phyloP scores from a whole-genome alignment of 2,329 filamentous ascomycete species.

The Xylaria arbuscula region DNA sequence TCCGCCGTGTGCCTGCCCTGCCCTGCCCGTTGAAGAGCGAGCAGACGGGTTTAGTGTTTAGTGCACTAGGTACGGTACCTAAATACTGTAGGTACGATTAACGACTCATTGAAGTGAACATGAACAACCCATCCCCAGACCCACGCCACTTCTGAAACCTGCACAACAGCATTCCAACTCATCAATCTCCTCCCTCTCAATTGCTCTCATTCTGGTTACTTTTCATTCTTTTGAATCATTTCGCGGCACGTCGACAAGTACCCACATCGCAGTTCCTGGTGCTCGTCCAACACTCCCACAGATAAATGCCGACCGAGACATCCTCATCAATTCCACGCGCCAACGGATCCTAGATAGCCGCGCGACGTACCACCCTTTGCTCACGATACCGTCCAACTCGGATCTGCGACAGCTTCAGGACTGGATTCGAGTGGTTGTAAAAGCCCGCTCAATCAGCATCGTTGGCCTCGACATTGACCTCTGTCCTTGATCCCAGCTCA shows the following conservation, averaged over 20 bases:
- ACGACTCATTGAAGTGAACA: conserved; percentile 14
- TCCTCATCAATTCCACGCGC: conserved; percentile 39
- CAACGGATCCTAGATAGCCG: conserved; percentile 36
- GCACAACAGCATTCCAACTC: conserved; percentile 37
- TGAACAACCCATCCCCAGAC: conserved; percentile 17
- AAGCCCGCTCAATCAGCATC: conserved; percentile 23
- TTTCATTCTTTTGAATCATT: conserved; percentile 28
- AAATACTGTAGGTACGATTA: background rate
- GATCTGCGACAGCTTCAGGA: background rate
- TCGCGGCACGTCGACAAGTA: conserved; percentile 32
- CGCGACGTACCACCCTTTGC: conserved; percentile 33
- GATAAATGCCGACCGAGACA: conserved; percentile 39
- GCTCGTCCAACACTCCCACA: conserved; percentile 18
- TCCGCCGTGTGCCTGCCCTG: background rate
- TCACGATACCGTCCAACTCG: conserved; percentile 10
- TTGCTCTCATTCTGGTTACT: conserved; percentile 20
- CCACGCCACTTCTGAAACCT: conserved; percentile 36
- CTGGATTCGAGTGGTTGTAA: conserved; percentile 18
- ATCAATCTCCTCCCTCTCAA: conserved; percentile 28
- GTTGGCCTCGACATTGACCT: conserved; percentile 31
- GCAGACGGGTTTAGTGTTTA: background rate
- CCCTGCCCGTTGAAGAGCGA: background rate
- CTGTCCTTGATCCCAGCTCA: conserved; percentile 25
- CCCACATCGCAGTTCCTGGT: conserved; percentile 28
- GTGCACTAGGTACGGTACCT: background rate